Evolutionary conservation across 495 filamentous ascomycete genomes (phyloP), one percentile per base, ranked within the genome.

Genomic region (Aspergillus heteromorphus): DNA sequence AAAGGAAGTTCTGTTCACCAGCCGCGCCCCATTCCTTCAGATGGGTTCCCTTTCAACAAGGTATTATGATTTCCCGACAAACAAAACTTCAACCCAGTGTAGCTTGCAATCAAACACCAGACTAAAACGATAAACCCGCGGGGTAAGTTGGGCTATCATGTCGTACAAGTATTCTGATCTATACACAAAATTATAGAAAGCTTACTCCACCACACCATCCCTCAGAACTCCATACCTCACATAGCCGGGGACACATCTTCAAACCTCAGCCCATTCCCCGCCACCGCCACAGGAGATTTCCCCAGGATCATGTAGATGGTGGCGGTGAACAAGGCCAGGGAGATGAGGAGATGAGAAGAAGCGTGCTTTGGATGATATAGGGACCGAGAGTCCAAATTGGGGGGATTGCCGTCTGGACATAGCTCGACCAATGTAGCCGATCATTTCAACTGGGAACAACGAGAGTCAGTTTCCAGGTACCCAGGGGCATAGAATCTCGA

Each of bases 341-440:
- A 68, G 11, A 78, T 48, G 7, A 61, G 59, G 16, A 67, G 11
- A 78, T 48, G 7, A 61, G 59, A 13, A 67, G 53, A 27, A 70
- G 54, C 20, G 70, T 49, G 27, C 61, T 57, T 38, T 72, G 65
- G 25, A 70, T 53, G 30, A 70, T 62, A 52, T 65, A 57, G 2
- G 65, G 41, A 10, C 57, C 48, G n/a, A 56, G 25, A 0, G 50
- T 52, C 55, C 55, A 43, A 30, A n/a, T n/a, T 55, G n/a, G 10
- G 61, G 53, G 16, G 55, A 47, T 18, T 57, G 25, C 19, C 31
- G 40, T 0, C 61, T 57, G 13, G 62, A 55, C 9, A 79, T 50
- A 9, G 67, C 58, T 20, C 81, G 77, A 20, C 71, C 80, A n/a
- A 73, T 54, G 59, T 83, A 83, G 11, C 81, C 80, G 1, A 78